Percentiles rank a stretch among this genome's conserved stretches.
phyloP scores from a whole-genome alignment of 352 stramenopile species.

The Phytophthora sansomeana region DNA sequence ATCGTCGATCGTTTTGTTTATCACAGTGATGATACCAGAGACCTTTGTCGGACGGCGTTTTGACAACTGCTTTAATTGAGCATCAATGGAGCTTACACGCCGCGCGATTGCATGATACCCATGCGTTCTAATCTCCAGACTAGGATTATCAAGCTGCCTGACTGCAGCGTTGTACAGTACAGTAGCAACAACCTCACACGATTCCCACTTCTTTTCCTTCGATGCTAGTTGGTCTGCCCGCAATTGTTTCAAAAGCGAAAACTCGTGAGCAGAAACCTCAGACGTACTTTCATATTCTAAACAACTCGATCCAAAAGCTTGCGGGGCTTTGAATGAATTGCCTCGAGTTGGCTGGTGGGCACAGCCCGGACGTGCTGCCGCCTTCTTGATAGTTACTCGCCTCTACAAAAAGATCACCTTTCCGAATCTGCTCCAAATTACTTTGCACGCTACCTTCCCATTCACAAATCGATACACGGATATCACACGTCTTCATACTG shows the following conservation, averaged over 20 bases:
- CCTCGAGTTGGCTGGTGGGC: constrained; percentile 21
- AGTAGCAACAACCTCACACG: neutral
- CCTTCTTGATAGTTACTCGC: neutral
- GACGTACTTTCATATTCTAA: no score
- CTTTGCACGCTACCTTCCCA: constrained; percentile 5
- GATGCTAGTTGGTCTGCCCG: neutral
- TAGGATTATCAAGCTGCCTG: neutral
- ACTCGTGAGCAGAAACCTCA: no score
- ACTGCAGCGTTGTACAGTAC: neutral
- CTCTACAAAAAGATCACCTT: neutral
- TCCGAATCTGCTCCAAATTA: constrained; percentile 3
- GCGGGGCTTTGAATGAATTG: constrained; percentile 11
- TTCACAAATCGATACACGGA: neutral
- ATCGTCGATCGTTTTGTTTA: no score
- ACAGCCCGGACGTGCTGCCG: constrained; percentile 6
- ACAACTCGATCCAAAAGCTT: constrained; percentile 13
- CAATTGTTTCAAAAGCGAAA: no score
- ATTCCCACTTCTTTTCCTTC: neutral
- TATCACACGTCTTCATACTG: neutral
- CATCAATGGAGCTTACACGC: no score
- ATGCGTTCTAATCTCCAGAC: neutral
- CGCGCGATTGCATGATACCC: no score
- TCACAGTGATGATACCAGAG: no score
- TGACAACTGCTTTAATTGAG: no score
- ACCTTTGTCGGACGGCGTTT: no score